phyloP scores from a whole-genome alignment of 148 eudicot species.

The Vaccinium corymbosum region DNA sequence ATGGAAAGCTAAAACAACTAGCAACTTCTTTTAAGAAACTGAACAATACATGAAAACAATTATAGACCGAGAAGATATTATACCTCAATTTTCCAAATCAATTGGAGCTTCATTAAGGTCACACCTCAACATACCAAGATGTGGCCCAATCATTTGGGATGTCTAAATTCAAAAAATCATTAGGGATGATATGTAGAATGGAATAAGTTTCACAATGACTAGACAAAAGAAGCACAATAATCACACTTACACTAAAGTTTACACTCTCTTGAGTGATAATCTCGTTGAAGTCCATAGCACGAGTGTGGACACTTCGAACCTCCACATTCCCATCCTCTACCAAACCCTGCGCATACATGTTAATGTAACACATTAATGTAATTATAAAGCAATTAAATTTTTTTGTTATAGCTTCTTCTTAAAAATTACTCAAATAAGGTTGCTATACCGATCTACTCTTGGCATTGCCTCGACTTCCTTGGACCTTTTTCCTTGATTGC shows the following conservation, averaged over 20 bases:
- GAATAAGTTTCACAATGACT: no score
- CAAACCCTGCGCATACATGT: background rate
- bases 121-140: background rate
- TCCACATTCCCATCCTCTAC: background rate
- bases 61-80: no score
- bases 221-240: background rate
- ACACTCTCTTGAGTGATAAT: background rate
- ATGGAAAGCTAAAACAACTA: no score
- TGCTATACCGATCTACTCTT: background rate
- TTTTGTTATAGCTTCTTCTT: no score
- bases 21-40: no score
- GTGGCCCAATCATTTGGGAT: background rate
- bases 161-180: no score
- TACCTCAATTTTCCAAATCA: no score
- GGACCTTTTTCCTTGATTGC: background rate
- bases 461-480: background rate
- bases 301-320: background rate
- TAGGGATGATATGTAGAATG: background rate
- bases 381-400: no score
- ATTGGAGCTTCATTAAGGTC: background rate
- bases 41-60: no score
- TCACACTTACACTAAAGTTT: background rate
- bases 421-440: no score
- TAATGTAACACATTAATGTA: background rate
- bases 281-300: background rate